Evolutionary conservation across 164 flowering plant genomes (phyloP).

Genomic region (Vitis rupestris): DNA sequence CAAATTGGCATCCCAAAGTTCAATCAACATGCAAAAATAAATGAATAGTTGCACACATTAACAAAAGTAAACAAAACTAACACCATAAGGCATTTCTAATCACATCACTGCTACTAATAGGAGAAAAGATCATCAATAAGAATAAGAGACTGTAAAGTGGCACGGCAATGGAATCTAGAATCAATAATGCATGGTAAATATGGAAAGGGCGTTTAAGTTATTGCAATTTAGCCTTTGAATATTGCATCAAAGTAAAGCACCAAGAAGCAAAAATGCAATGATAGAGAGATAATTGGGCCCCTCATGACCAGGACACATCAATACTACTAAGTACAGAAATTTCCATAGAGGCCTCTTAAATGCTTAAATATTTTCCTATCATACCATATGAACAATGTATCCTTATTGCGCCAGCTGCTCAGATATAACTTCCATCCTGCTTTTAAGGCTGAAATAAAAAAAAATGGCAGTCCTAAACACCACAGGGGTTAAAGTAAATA

Average conservation of each 20-base stretch:
- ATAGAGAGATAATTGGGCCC: not conserved
- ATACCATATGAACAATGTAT: slow-evolving; percentile 64
- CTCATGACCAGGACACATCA: not conserved
- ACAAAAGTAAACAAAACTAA: no score
- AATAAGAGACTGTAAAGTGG: no score
- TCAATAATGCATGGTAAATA: no score
- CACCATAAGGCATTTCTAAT: no score
- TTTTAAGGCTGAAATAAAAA: slow-evolving; percentile 66
- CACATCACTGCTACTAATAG: no score
- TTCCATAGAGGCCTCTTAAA: slow-evolving; percentile 37
- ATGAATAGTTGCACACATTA: no score
- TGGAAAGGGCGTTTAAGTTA: not conserved
- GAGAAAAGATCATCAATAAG: no score
- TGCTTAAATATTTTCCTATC: slow-evolving; percentile 62
- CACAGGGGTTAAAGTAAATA: slow-evolving; percentile 32
- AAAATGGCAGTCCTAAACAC: slow-evolving; percentile 46
- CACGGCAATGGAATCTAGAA: no score
- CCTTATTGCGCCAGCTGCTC: slow-evolving; percentile 62
- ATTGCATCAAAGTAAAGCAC: not conserved
- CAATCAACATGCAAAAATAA: no score
- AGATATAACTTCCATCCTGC: slow-evolving; percentile 64
- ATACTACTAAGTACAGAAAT: slow-evolving; percentile 4
- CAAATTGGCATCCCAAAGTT: no score
- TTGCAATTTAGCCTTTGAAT: not conserved
- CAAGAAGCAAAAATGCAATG: not conserved